Percentiles rank a stretch among this genome's conserved stretches.
Conservation (phyloP, 257 asterid species). For the Ballota nigra region DNA sequence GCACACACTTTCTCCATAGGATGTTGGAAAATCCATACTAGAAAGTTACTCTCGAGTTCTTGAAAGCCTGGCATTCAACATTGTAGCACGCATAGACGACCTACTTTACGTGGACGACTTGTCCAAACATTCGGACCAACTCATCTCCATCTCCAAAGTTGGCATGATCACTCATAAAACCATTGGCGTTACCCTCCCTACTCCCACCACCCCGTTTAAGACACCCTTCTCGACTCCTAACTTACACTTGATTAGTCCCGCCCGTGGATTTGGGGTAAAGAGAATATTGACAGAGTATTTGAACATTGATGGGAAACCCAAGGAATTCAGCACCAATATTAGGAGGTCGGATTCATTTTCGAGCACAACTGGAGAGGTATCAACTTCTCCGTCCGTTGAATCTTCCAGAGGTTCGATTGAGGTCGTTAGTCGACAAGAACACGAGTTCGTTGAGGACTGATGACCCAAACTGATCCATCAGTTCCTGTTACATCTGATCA, state of each 20-base stretch:
- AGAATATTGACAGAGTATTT: slow-evolving; percentile 69
- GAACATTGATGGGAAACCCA: slow-evolving; percentile 49
- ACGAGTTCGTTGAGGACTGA: slow-evolving; percentile 28
- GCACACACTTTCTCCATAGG: slow-evolving; percentile 37
- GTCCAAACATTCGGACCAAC: slow-evolving; percentile 65
- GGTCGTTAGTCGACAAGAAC: slow-evolving; percentile 22
- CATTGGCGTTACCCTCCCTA: slow-evolving; percentile 30
- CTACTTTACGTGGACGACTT: slow-evolving; percentile 71
- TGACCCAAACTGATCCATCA: not conserved
- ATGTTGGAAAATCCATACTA: slow-evolving; percentile 73
- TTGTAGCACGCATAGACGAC: slow-evolving; percentile 70
- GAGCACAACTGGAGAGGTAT: slow-evolving; percentile 36
- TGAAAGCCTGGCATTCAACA: slow-evolving; percentile 82
- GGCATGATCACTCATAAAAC: slow-evolving; percentile 44
- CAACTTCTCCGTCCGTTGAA: slow-evolving; percentile 39
- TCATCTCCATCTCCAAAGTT: slow-evolving; percentile 52
- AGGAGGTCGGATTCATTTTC: slow-evolving; percentile 43
- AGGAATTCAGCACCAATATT: slow-evolving; percentile 28
- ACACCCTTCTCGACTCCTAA: slow-evolving; percentile 51
- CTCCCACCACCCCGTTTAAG: slow-evolving; percentile 36
- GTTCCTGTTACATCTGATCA: not conserved
- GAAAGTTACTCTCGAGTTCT: slow-evolving; percentile 87
- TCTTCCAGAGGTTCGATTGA: slow-evolving; percentile 39
- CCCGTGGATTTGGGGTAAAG: slow-evolving; percentile 58
- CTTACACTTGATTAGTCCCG: slow-evolving; percentile 42